A percentile compares a stretch with the other conserved stretches of the same genome.
Evolutionary conservation across 768 basidiomycete genomes (phyloP).

Genomic region (Filobasidium floriforme): DNA sequence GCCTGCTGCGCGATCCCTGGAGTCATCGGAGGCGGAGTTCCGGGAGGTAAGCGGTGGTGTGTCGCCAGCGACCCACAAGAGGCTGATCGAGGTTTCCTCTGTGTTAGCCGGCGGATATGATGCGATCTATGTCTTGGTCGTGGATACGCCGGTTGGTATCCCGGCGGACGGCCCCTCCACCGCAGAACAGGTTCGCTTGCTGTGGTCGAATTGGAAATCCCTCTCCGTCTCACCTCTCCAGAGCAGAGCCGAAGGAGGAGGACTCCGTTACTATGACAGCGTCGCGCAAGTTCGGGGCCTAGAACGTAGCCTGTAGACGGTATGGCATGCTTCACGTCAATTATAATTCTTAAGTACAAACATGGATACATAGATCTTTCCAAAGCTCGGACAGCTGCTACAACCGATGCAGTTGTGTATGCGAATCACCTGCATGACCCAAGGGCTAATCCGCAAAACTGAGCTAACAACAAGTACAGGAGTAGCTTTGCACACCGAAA

Average conservation of each 20-base stretch:
- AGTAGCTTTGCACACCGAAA: constrained; percentile 42
- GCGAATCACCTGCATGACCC: background rate
- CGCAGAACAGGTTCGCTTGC: constrained; percentile 20
- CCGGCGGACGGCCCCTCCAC: no score
- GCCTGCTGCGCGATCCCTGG: constrained; percentile 66
- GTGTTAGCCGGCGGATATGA: constrained; percentile 86
- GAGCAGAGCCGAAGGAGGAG: constrained; percentile 24
- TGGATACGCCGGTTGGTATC: constrained; percentile 48
- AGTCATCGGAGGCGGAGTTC: constrained; percentile 88
- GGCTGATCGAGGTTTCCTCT: background rate
- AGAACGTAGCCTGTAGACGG: no score
- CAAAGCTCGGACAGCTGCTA: no score
- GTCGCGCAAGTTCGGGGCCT: no score
- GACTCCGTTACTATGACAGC: no score
- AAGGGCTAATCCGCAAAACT: constrained; percentile 78
- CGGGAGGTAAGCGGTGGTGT: constrained; percentile 64
- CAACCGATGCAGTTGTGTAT: no score
- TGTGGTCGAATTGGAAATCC: constrained; percentile 44
- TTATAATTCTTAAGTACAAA: no score
- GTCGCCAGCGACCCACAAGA: background rate
- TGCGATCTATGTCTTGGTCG: constrained; percentile 85
- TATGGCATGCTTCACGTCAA: no score
- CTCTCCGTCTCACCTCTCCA: constrained; percentile 47
- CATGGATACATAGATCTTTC: no score
- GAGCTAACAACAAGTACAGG: constrained; percentile 73